phyloP scores from a whole-genome alignment of 2,329 filamentous ascomycete species.

The Aquanectria penicillioides region DNA sequence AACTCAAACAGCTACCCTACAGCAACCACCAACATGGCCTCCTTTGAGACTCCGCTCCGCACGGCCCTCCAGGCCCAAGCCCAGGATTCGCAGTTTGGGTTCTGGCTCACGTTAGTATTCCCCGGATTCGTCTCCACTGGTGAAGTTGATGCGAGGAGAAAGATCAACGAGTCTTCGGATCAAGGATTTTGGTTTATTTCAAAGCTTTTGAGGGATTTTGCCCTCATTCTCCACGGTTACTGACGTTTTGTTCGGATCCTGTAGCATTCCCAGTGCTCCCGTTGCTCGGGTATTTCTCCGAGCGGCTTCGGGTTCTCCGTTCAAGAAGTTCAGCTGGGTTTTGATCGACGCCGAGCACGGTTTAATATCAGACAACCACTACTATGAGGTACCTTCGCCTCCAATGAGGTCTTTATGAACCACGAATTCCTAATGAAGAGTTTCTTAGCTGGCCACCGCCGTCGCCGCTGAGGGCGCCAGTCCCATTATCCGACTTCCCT shows the following conservation, averaged over 20 bases:
- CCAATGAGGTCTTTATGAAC: neutral
- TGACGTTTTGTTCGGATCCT: neutral
- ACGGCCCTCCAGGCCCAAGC: neutral
- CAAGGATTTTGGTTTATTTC: neutral
- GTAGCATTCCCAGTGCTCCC: constrained; percentile 12
- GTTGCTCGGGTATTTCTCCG: constrained; percentile 11
- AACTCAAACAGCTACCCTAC: no score
- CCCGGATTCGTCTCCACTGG: neutral
- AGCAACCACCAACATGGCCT: no score
- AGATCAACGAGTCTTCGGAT: neutral
- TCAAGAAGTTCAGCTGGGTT: constrained; percentile 17
- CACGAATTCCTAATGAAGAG: neutral
- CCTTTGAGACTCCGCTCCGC: constrained; percentile 5
- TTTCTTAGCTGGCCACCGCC: constrained; percentile 6
- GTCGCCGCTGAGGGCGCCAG: constrained; percentile 13
- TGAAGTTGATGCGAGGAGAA: no score
- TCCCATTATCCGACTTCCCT: constrained; percentile 17
- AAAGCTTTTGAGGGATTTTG: no score
- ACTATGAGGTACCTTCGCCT: constrained; percentile 15
- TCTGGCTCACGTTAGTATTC: constrained; percentile 20
- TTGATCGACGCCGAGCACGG: constrained; percentile 20
- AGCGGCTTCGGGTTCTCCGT: neutral
- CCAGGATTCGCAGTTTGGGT: neutral
- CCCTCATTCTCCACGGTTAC: neutral
- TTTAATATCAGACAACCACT: constrained; percentile 21